Evolutionary conservation across 2,329 filamentous ascomycete species (phyloP).

Genomic region (Penicillium sp.): DNA sequence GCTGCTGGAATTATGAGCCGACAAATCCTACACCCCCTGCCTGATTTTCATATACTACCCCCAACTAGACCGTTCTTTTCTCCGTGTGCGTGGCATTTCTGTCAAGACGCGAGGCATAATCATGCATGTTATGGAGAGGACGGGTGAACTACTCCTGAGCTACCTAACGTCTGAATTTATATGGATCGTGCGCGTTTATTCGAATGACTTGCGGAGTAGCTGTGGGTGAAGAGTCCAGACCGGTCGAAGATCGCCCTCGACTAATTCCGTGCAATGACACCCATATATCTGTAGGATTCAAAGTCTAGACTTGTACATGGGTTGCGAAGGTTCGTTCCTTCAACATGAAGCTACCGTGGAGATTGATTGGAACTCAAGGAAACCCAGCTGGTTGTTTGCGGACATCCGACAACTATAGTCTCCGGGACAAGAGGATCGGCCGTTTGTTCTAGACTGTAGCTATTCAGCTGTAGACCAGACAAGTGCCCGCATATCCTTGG

Average conservation of each 20-base stretch:
- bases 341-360: not conserved
- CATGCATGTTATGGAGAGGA: not conserved
- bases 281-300: not conserved
- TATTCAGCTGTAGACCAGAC: not conserved
- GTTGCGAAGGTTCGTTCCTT: not conserved
- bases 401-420: not conserved
- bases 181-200: not conserved
- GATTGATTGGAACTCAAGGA: not conserved
- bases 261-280: not conserved
- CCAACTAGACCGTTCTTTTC: not conserved
- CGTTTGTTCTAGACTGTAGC: not conserved
- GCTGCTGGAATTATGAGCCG: too few relatives aligned
- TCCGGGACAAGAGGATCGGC: not conserved
- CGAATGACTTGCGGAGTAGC: not conserved
- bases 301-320: not conserved
- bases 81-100: not conserved
- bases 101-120: not conserved
- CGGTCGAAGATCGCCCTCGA: not conserved
- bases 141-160: not conserved
- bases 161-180: not conserved
- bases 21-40: too few relatives aligned
- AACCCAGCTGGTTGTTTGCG: not conserved
- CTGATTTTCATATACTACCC: too few relatives aligned
- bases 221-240: not conserved
- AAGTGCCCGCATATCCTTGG: not conserved